phyloP scores from a whole-genome alignment of 225 moss, liverwort and hornwort species.

The Sphagnum contortum region DNA sequence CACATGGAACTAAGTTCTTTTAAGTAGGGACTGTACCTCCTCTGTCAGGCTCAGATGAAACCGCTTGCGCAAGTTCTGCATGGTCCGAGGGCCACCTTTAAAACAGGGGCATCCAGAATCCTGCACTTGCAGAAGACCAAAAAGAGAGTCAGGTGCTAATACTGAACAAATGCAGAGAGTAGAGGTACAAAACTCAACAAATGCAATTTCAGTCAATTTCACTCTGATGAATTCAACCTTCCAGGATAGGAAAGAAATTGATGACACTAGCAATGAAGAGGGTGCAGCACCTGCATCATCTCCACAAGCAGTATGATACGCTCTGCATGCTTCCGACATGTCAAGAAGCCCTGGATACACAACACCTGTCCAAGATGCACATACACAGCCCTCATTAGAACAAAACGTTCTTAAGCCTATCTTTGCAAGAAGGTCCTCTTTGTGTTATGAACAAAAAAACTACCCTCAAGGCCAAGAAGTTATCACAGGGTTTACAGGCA shows the following conservation, averaged over 20 bases:
- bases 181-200: too few relatives aligned
- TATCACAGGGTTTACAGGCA: too few relatives aligned
- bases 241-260: too few relatives aligned
- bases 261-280: neutral
- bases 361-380: slow-evolving; percentile 45
- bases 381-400: neutral
- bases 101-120: slow-evolving; percentile 99
- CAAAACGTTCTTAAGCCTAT: too few relatives aligned
- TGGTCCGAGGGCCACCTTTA: slow-evolving; percentile 87
- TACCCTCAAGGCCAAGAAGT: too few relatives aligned
- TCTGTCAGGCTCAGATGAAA: slow-evolving; percentile 98
- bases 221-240: too few relatives aligned
- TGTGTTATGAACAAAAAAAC: too few relatives aligned
- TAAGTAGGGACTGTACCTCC: slow-evolving; percentile 40
- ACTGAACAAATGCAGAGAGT: too few relatives aligned
- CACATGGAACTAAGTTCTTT: neutral
- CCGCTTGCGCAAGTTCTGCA: slow-evolving; percentile 93
- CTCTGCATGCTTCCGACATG: slow-evolving; percentile 98
- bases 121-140: slow-evolving; percentile 20
- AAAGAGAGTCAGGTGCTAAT: too few relatives aligned
- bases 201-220: too few relatives aligned
- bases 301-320: slow-evolving; percentile 95
- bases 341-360: slow-evolving; percentile 95
- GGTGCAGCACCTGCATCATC: slow-evolving; percentile 88
- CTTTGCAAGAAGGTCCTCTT: too few relatives aligned